Base-by-base conservation (phyloP, 129 eudicot species). In the Solidago caesia region DNA sequence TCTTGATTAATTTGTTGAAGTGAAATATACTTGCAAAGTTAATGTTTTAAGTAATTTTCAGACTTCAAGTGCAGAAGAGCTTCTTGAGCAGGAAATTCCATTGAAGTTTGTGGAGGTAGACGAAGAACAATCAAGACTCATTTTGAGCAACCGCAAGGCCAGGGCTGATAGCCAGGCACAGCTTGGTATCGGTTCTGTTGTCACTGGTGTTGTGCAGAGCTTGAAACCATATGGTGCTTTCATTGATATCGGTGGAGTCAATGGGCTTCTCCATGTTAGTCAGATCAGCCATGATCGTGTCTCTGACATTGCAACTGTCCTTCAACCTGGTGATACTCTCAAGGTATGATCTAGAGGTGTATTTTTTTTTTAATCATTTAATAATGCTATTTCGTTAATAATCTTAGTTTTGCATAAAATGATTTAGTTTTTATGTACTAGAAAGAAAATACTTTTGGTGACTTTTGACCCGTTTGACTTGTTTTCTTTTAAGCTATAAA, bases 221-320 rank as follows among this genome's bases (percentile, higher is more conserved):
- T 80, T 94, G 82, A 90, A 94, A 90, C 98, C 98, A 0, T 94
- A 94, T 72, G 98, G 98, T 66, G 98, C 98, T 74, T 90, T 94
- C 75, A 90, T 94, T 46, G 70, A 66, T 76, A 87, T 94, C 10
- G 98, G 97, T 76, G 98, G 98, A 15, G 82, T 94, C 63, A 90
- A 91, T 70, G 98, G 98, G 21, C 98, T 90, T 83, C 88, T 94
- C 68, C 98, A 94, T 62, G 98, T 94, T 21, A 94, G 98, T 70
- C 98, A 94, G 77, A 94, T 94, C 71, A 94, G 97, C 67, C 98
- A 94, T 72, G 97, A 94, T 68, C 98, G 97, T 43, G 96, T 94
- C 27, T 75, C 98, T 4, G 97, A 94, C 83, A 87, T 94, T 45
- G 89, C 92, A 73, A 87, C 96, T 5, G 96, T 94, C 21, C 96